Evolutionary conservation across 2,329 filamentous ascomycete species (phyloP).

Genomic region (Fonsecaea erecta): DNA sequence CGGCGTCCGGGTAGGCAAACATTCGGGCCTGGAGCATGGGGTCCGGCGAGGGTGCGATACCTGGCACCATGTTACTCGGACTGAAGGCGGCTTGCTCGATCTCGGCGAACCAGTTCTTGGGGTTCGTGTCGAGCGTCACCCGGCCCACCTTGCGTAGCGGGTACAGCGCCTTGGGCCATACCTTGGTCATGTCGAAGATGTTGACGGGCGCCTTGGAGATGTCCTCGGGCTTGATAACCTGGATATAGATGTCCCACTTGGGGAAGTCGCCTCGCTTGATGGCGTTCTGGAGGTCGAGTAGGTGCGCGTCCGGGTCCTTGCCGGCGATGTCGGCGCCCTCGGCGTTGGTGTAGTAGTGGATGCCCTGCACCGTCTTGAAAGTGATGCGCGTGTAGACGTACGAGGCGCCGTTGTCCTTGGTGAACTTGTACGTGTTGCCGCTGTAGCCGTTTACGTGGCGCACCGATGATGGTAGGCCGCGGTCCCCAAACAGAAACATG

Average conservation of each 20-base stretch:
- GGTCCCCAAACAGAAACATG: slow-evolving; percentile 69
- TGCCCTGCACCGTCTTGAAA: slow-evolving; percentile 66
- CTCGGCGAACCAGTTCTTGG: slow-evolving; percentile 70
- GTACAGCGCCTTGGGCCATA: slow-evolving; percentile 68
- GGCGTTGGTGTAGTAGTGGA: slow-evolving; percentile 62
- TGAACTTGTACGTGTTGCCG: slow-evolving; percentile 69
- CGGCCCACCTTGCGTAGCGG: slow-evolving; percentile 63
- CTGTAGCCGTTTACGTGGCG: slow-evolving; percentile 71
- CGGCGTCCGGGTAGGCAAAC: slow-evolving; percentile 65
- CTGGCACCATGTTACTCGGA: slow-evolving; percentile 67
- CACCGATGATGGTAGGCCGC: slow-evolving; percentile 68
- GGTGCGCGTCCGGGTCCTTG: slow-evolving; percentile 66
- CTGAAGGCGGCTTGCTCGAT: slow-evolving; percentile 69
- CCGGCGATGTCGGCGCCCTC: slow-evolving; percentile 61
- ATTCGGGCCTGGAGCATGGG: slow-evolving; percentile 66
- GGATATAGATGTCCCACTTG: slow-evolving; percentile 67
- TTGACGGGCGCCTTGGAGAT: slow-evolving; percentile 66
- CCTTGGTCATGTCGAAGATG: slow-evolving; percentile 71
- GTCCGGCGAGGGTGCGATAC: slow-evolving; percentile 66
- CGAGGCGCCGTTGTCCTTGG: slow-evolving; percentile 63
- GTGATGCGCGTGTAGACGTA: slow-evolving; percentile 71
- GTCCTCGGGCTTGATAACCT: slow-evolving; percentile 66
- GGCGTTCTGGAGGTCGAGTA: slow-evolving; percentile 66
- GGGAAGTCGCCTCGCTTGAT: slow-evolving; percentile 66
- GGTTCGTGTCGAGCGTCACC: slow-evolving; percentile 68